Conservation (phyloP, 2,329 filamentous ascomycete species). For the Trichoderma hamatum region DNA sequence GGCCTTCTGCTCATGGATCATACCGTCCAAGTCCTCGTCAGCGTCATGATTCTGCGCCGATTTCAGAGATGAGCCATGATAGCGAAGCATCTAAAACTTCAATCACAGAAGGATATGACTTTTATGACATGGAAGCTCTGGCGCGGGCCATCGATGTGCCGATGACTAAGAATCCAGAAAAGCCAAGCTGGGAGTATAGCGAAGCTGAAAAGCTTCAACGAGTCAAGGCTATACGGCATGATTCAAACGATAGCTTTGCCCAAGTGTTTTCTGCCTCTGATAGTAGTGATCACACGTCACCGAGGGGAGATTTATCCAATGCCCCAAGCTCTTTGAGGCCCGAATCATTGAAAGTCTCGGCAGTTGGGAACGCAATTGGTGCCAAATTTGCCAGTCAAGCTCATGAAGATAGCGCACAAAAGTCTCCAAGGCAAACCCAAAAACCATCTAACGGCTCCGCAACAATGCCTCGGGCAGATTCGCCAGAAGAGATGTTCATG, state of each 20-base stretch:
- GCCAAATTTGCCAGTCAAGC: conserved; percentile 52
- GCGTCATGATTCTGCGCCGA: conserved; percentile 53
- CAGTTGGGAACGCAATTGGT: conserved; percentile 37
- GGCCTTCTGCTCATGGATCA: conserved; percentile 49
- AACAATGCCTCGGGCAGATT: conserved; percentile 33
- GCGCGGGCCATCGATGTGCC: conserved; percentile 58
- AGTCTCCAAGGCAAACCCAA: conserved; percentile 13
- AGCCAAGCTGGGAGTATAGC: conserved; percentile 35
- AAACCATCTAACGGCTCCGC: conserved; percentile 11
- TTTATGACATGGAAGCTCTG: conserved; percentile 63
- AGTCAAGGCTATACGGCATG: conserved; percentile 47
- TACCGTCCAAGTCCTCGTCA: conserved; percentile 44
- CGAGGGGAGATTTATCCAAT: conserved; percentile 27
- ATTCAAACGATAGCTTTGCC: conserved; percentile 61
- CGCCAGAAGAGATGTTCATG: conserved; percentile 47
- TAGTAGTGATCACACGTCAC: conserved; percentile 39
- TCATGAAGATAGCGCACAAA: conserved; percentile 48
- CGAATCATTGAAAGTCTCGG: conserved; percentile 34
- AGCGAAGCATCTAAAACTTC: conserved; percentile 53
- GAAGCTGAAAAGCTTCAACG: conserved; percentile 31
- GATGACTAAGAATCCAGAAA: conserved; percentile 40
- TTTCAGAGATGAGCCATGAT: conserved; percentile 56
- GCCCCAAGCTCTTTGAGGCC: conserved; percentile 35
- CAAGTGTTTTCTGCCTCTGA: conserved; percentile 64
- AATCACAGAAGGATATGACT: conserved; percentile 65